Evolutionary conservation across 805 yeast genomes (phyloP).

Genomic region (Metschnikowia similis): DNA sequence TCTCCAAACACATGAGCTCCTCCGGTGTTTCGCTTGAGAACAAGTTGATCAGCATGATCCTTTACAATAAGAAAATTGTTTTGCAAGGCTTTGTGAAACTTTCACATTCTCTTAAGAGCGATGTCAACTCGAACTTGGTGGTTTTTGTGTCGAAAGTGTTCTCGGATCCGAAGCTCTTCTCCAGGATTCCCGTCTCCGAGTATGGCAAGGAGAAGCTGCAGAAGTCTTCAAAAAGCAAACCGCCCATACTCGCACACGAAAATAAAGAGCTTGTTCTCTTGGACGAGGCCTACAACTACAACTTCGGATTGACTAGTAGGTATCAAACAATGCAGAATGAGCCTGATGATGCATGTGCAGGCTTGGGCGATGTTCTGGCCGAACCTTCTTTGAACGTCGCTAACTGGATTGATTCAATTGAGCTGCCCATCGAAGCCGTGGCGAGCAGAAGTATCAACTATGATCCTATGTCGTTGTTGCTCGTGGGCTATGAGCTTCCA

Average conservation of each 20-base stretch:
- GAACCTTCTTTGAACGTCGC: not conserved
- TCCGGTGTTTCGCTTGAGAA: conserved; percentile 22
- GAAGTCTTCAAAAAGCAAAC: conserved; percentile 19
- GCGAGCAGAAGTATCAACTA: conserved; percentile 26
- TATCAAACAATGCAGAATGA: conserved; percentile 12
- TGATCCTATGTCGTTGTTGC: conserved; percentile 29
- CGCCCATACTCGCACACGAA: conserved; percentile 19
- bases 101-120: conserved; percentile 30
- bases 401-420: conserved; percentile 33
- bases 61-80: conserved; percentile 35
- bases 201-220: conserved; percentile 13
- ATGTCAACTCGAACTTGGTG: conserved; percentile 40
- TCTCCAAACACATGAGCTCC: conserved; percentile 20
- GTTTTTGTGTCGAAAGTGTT: conserved; percentile 35
- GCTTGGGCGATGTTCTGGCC: not conserved
- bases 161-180: conserved; percentile 34
- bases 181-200: conserved; percentile 9
- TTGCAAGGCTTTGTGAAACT: conserved; percentile 33
- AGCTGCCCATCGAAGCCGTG: conserved; percentile 19
- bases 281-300: conserved; percentile 45
- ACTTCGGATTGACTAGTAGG: conserved; percentile 54
- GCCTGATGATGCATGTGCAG: not conserved
- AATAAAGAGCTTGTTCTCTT: conserved; percentile 29
- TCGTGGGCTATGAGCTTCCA: conserved; percentile 22
- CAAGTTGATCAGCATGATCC: conserved; percentile 28